Conservation (phyloP, 495 filamentous ascomycete species). For the Stereocaulon alpinum region DNA sequence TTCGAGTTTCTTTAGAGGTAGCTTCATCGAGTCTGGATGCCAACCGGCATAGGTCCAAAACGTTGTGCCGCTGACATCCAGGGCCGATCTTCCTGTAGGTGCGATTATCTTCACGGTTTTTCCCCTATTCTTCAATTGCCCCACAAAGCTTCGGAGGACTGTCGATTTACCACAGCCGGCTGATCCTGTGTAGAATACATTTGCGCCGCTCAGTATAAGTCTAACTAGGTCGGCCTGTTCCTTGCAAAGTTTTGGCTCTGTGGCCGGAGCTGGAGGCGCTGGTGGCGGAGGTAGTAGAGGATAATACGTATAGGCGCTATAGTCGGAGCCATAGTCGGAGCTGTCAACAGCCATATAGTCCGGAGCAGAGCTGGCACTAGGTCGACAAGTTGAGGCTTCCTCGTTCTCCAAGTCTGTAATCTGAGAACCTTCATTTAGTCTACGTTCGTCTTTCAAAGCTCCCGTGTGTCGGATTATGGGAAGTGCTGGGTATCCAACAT, state of each 20-base stretch:
- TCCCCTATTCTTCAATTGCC: conserved; percentile 26
- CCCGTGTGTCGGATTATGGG: too few species aligned
- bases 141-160: conserved; percentile 40
- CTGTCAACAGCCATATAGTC: neutral
- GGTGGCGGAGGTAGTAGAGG: too few species aligned
- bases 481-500: too few species aligned
- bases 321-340: neutral
- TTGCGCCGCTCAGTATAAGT: conserved; percentile 36
- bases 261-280: too few species aligned
- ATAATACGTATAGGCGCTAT: neutral
- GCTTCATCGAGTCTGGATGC: conserved; percentile 29
- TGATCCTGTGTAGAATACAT: conserved; percentile 54
- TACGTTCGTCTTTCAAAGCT: too few species aligned
- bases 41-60: conserved; percentile 47
- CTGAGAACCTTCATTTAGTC: too few species aligned
- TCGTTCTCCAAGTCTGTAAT: neutral
- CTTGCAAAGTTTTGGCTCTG: conserved; percentile 26
- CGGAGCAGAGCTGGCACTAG: neutral
- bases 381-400: too few species aligned
- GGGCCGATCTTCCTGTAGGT: conserved; percentile 46
- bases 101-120: conserved; percentile 40
- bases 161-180: conserved; percentile 53
- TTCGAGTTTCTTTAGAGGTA: conserved; percentile 22
- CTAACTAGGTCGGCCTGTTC: conserved; percentile 41
- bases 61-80: conserved; percentile 43